These are phyloP conservation scores for Pycnococcus provasolii DNA, from an alignment of 139 green algal genomes.

Conservation along the genomic window DNA sequence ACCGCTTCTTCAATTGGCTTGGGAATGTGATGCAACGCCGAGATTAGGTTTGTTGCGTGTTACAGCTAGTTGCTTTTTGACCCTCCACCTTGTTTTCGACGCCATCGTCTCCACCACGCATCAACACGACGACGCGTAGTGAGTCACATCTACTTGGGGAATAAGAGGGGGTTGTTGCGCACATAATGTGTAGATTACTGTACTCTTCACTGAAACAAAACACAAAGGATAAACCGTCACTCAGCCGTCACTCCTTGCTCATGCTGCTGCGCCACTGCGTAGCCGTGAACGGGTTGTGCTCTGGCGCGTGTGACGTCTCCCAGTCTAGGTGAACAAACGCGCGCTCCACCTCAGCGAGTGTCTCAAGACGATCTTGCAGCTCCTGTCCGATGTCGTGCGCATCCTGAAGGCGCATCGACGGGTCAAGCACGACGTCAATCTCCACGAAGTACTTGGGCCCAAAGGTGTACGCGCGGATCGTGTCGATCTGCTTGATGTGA, in stretches of 20 bases:
- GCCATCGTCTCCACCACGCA: too few species aligned
- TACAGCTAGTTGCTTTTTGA: too few species aligned
- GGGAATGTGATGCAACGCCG: background rate
- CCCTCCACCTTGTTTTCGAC: too few species aligned
- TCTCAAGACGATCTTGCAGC: slow-evolving; percentile 47
- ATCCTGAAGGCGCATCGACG: slow-evolving; percentile 34
- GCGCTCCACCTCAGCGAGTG: slow-evolving; percentile 40
- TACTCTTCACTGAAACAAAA: too few species aligned
- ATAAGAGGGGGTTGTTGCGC: too few species aligned
- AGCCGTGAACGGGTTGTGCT: slow-evolving; percentile 29
- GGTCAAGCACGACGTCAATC: slow-evolving; percentile 46
- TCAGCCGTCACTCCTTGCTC: too few species aligned
- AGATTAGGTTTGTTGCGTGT: too few species aligned
- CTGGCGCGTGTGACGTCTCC: slow-evolving; percentile 37
- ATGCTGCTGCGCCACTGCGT: too few species aligned
- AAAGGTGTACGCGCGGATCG: slow-evolving; percentile 47
- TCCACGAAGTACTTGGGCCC: slow-evolving; percentile 42
- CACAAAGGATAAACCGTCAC: too few species aligned
- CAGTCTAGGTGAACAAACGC: slow-evolving; percentile 50
- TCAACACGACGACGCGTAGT: too few species aligned
- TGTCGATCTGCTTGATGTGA: slow-evolving; percentile 42
- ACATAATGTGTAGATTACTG: too few species aligned
- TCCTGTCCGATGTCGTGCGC: slow-evolving; percentile 38
- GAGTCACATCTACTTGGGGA: too few species aligned
- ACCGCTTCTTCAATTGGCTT: background rate